A percentile compares a stretch with the other conserved stretches of the same genome.
Evolutionary conservation across 768 basidiomycete genomes (phyloP).

Genomic region (Tricholoma matsutake): DNA sequence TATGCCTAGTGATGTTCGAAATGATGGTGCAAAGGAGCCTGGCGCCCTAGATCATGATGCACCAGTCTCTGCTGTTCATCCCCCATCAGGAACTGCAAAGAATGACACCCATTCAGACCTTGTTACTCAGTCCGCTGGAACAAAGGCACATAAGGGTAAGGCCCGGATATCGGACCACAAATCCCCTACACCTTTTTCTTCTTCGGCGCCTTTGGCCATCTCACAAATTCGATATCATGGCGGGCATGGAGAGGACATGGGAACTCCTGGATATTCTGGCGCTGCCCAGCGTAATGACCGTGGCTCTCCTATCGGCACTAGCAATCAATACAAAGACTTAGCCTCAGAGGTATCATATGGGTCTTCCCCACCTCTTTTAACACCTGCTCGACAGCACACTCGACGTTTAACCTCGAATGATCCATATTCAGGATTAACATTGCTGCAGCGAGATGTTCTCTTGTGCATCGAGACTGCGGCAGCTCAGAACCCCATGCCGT

Average conservation of each 20-base stretch:
- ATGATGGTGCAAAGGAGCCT: neutral
- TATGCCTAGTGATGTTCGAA: no score
- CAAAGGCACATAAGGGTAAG: neutral
- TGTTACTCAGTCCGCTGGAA: neutral
- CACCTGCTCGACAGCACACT: neutral
- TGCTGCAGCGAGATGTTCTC: constrained; percentile 21
- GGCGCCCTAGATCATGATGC: neutral
- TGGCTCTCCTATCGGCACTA: neutral
- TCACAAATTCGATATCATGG: neutral
- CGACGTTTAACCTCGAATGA: constrained; percentile 7
- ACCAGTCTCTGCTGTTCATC: neutral
- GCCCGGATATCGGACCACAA: neutral
- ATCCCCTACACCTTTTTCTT: neutral
- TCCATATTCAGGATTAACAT: constrained; percentile 19
- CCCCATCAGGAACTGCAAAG: neutral
- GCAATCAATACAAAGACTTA: neutral
- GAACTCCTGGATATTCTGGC: neutral
- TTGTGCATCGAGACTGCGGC: constrained; percentile 10
- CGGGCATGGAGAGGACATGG: neutral
- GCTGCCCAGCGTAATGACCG: neutral
- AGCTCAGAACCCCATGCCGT: neutral
- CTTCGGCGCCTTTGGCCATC: neutral
- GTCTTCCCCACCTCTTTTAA: neutral
- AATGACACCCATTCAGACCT: neutral
- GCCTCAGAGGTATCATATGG: neutral